Evolutionary conservation across 306 rosid genomes (phyloP).

Genomic region (Pueraria montana): DNA sequence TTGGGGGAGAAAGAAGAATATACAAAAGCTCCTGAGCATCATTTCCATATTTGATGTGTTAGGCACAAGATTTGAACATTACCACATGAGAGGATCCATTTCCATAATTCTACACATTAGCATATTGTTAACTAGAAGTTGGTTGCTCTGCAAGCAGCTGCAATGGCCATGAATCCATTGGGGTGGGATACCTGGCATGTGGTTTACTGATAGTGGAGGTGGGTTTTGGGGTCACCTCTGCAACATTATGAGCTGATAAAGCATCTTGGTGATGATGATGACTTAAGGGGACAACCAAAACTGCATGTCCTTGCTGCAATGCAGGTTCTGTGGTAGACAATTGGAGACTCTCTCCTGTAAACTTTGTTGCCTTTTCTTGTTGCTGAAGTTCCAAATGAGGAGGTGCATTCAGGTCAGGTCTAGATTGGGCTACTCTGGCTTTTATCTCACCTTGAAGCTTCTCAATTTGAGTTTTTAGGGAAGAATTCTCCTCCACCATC

Average conservation of each 20-base stretch:
- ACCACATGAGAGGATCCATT: neutral
- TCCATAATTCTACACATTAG: conserved; percentile 16
- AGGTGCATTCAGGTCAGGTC: conserved; percentile 71
- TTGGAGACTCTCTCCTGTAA: conserved; percentile 56
- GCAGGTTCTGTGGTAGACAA: conserved; percentile 56
- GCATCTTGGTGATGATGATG: conserved; percentile 59
- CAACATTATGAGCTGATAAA: conserved; percentile 48
- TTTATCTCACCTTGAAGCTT: conserved; percentile 73
- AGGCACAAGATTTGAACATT: neutral
- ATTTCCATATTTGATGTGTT: neutral
- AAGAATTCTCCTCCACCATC: conserved; percentile 74
- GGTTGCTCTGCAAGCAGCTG: conserved; percentile 71
- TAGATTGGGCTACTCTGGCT: conserved; percentile 58
- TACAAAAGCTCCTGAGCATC: neutral
- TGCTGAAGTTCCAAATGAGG: conserved; percentile 51
- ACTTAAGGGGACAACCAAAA: conserved; percentile 67
- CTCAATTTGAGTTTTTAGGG: conserved; percentile 71
- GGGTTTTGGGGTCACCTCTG: conserved; percentile 52
- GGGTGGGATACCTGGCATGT: conserved; percentile 94
- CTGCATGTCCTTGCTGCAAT: conserved; percentile 64
- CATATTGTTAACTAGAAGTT: conserved; percentile 49
- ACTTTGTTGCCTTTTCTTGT: conserved; percentile 47
- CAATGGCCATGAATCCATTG: conserved; percentile 82
- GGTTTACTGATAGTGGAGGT: conserved; percentile 76
- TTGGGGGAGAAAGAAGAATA: neutral